phyloP scores from a whole-genome alignment of 2,329 filamentous ascomycete genomes.

The Exserohilum turcica region DNA sequence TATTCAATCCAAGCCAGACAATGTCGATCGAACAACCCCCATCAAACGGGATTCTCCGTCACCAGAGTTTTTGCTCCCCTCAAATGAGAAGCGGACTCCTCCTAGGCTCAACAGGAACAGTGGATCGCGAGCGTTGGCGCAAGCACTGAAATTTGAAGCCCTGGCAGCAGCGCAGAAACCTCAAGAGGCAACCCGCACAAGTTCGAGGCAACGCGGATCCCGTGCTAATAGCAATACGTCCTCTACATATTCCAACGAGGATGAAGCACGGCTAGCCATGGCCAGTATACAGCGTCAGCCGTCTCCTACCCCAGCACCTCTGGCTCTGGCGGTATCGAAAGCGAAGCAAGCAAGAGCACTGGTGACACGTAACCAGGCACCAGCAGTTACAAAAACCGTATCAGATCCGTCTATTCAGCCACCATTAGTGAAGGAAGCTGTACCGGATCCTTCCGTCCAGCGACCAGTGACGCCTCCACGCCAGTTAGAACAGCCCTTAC shows the following conservation, averaged over 20 bases:
- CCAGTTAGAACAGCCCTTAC: conserved; percentile 2
- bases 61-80: background rate
- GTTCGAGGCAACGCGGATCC: conserved; percentile 9
- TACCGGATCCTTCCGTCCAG: background rate
- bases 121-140: conserved; percentile 31
- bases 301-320: conserved; percentile 6
- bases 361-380: background rate
- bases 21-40: background rate
- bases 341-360: conserved; percentile 1
- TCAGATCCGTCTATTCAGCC: background rate
- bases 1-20: background rate
- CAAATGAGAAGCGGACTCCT: conserved; percentile 23
- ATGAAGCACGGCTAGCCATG: background rate
- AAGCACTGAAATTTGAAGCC: conserved; percentile 41
- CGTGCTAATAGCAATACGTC: conserved; percentile 9
- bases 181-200: background rate
- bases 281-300: background rate
- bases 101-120: conserved; percentile 32
- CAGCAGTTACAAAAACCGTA: background rate
- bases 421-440: background rate
- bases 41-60: background rate
- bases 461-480: conserved; percentile 10
- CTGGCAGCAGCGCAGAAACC: conserved; percentile 23
- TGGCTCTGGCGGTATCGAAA: conserved; percentile 3
- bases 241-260: conserved; percentile 9